A percentile compares a stretch with the other conserved stretches of the same genome.
phyloP scores from a whole-genome alignment of 441 rosid species.

The Gossypium gossypioides region DNA sequence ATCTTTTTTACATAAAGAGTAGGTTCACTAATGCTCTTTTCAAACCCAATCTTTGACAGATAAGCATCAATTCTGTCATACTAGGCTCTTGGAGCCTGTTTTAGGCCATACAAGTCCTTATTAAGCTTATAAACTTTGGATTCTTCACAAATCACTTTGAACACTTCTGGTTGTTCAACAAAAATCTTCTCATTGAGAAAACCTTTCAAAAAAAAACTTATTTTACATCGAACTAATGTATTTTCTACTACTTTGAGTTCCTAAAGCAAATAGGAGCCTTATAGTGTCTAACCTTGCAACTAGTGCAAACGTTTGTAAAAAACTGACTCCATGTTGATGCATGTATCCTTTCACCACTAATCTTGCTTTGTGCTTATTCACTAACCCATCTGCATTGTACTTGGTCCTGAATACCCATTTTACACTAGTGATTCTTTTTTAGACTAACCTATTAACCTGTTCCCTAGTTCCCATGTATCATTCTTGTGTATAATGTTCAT shows the following conservation, averaged over 20 bases:
- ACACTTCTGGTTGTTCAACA: neutral
- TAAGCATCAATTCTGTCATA: neutral
- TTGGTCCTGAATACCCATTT: too few relatives aligned
- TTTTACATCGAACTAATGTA: neutral
- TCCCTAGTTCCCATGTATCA: too few relatives aligned
- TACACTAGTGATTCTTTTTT: too few relatives aligned
- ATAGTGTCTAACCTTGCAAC: too few relatives aligned
- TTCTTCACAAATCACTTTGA: neutral
- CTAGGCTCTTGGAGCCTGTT: neutral
- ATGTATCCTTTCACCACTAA: too few relatives aligned
- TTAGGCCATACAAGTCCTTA: neutral
- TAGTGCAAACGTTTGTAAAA: too few relatives aligned
- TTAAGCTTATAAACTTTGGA: neutral
- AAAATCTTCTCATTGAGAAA: neutral
- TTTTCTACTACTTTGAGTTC: neutral
- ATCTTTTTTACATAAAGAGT: neutral
- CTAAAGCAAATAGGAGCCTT: neutral
- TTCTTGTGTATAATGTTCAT: too few relatives aligned
- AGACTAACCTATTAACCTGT: too few relatives aligned
- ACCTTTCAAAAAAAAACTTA: neutral
- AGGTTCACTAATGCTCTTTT: neutral
- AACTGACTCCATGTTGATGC: too few relatives aligned
- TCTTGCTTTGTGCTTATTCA: too few relatives aligned
- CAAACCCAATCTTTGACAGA: neutral
- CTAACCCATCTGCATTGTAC: too few relatives aligned